phyloP scores from a whole-genome alignment of 148 eudicot genomes.

The Camellia sinensis region DNA sequence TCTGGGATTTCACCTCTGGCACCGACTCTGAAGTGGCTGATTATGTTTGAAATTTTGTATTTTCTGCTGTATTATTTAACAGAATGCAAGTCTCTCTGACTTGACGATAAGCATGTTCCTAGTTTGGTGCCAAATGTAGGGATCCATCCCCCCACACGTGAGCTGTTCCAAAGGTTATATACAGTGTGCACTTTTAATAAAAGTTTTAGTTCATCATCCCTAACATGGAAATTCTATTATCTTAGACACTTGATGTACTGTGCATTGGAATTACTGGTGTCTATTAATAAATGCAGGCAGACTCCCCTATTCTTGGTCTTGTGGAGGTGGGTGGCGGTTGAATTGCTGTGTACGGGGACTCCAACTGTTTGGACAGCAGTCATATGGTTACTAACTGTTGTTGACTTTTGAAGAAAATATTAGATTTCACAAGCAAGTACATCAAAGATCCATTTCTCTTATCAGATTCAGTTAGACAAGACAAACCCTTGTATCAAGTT shows the following conservation, averaged over 20 bases:
- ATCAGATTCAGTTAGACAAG: constrained; percentile 57
- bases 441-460: constrained; percentile 69
- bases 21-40: neutral
- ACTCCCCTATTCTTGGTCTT: constrained; percentile 67
- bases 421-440: constrained; percentile 66
- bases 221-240: neutral
- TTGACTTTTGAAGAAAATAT: constrained; percentile 75
- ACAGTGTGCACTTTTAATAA: neutral
- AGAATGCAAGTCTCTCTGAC: neutral
- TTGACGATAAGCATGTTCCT: too few species aligned
- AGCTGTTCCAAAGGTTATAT: neutral
- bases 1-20: neutral
- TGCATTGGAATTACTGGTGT: neutral
- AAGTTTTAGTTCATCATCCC: neutral
- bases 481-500: constrained; percentile 49
- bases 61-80: neutral
- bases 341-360: constrained; percentile 85
- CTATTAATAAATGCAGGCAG: constrained; percentile 50
- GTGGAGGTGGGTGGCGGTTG: constrained; percentile 62
- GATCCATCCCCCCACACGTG: neutral
- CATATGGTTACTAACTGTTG: constrained; percentile 95
- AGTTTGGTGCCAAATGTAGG: neutral
- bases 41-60: neutral
- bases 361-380: constrained; percentile 95
- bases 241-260: neutral